Percentiles rank a stretch among this genome's conserved stretches.
phyloP scores from a whole-genome alignment of 257 asterid species.

The Ophiorrhiza pumila region DNA sequence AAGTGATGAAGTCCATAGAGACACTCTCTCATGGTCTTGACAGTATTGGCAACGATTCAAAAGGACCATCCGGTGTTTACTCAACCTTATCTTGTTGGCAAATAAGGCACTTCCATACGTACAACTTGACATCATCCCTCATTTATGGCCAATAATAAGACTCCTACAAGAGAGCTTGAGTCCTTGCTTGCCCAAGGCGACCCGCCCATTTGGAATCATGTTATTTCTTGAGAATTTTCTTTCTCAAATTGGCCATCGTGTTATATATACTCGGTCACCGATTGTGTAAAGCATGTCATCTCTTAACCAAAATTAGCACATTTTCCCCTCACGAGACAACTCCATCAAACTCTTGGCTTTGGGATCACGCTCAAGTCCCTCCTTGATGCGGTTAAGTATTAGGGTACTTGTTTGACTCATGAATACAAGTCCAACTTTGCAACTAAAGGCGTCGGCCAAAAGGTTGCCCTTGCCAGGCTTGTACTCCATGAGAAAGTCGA shows the following conservation, averaged over 20 bases:
- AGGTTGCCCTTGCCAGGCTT: too few relatives aligned
- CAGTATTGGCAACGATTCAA: not conserved
- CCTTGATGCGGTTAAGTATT: too few relatives aligned
- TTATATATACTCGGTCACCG: not conserved
- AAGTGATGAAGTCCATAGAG: slow-evolving; percentile 1
- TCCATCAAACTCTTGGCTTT: too few relatives aligned
- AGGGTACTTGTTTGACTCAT: too few relatives aligned
- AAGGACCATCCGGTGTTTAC: not conserved
- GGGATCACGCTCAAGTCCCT: too few relatives aligned
- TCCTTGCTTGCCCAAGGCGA: not conserved
- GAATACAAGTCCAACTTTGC: too few relatives aligned
- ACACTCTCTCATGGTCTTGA: slow-evolving; percentile 4
- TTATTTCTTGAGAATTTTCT: too few relatives aligned
- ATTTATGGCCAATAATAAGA: not conserved
- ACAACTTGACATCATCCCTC: not conserved
- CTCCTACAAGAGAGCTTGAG: not conserved
- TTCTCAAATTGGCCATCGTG: not conserved
- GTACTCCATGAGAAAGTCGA: too few relatives aligned
- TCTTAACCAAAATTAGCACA: too few relatives aligned
- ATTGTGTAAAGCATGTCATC: too few relatives aligned
- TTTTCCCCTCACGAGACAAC: too few relatives aligned
- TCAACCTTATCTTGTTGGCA: not conserved
- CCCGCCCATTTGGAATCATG: not conserved
- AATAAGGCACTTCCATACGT: not conserved
- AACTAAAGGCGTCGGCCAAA: too few relatives aligned